These are phyloP conservation scores for Ophiosphaerella narmari DNA, from an alignment of 2,329 filamentous ascomycete species.

Conservation along the genomic window DNA sequence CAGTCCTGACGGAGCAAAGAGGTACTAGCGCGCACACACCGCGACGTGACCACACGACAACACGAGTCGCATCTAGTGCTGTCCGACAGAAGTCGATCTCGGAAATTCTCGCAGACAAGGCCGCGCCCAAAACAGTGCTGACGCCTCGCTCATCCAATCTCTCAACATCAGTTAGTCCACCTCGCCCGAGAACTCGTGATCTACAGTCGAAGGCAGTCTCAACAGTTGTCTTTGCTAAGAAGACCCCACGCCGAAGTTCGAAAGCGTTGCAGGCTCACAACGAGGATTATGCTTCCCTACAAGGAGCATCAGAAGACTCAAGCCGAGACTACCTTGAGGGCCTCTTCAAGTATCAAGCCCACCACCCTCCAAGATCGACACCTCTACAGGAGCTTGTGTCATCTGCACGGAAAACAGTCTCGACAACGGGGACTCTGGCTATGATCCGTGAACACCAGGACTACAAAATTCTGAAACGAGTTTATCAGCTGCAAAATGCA, in stretches of 20 bases:
- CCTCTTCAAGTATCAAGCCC: conserved; percentile 62
- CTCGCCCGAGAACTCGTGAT: conserved; percentile 25
- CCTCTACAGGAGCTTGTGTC: conserved; percentile 73
- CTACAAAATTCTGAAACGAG: conserved; percentile 80
- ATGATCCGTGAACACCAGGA: conserved; percentile 86
- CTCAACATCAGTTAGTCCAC: conserved; percentile 31
- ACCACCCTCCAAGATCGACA: conserved; percentile 58
- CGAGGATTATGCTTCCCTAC: conserved; percentile 50
- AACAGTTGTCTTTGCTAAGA: conserved; percentile 78
- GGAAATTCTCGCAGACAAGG: conserved; percentile 69
- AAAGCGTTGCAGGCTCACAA: conserved; percentile 40
- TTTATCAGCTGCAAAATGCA: conserved; percentile 87
- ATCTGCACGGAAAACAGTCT: conserved; percentile 86
- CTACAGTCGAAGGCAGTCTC: conserved; percentile 66
- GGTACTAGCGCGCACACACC: conserved; percentile 30
- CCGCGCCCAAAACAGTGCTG: conserved; percentile 52
- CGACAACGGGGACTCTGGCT: conserved; percentile 81
- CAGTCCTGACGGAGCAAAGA: conserved; percentile 10
- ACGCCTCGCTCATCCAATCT: conserved; percentile 39
- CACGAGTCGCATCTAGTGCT: conserved; percentile 70
- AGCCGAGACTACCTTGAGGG: conserved; percentile 65
- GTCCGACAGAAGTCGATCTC: conserved; percentile 74
- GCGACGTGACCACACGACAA: conserved; percentile 64
- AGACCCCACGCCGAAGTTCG: conserved; percentile 39
- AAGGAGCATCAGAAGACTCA: conserved; percentile 53